A percentile compares a stretch with the other conserved stretches of the same genome.
Conservation (phyloP, 306 rosid genomes). For the Quercus aquifolioides region DNA sequence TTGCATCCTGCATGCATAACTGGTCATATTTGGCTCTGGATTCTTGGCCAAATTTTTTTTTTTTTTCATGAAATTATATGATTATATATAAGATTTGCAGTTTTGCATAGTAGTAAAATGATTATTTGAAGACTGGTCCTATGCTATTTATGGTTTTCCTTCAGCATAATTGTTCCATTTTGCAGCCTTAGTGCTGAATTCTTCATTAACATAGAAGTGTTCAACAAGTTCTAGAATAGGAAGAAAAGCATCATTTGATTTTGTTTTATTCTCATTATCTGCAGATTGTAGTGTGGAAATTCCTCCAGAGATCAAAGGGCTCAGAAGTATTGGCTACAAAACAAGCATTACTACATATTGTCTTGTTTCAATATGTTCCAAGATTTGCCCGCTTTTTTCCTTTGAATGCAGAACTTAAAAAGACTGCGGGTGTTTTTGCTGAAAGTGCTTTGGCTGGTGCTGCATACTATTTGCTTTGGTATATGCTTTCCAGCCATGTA, state of each 20-base stretch:
- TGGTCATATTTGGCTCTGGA: too few relatives aligned
- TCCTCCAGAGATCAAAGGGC: constrained; percentile 38
- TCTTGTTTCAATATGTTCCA: constrained; percentile 65
- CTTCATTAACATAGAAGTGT: too few relatives aligned
- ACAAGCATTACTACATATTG: constrained; percentile 51
- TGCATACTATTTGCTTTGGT: constrained; percentile 78
- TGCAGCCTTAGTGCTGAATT: too few relatives aligned
- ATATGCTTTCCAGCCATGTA: constrained; percentile 88
- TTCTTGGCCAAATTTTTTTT: too few relatives aligned
- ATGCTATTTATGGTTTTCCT: too few relatives aligned
- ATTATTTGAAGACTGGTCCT: too few relatives aligned
- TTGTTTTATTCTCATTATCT: constrained; percentile 2
- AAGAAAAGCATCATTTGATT: background rate
- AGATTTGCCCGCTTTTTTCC: constrained; percentile 76
- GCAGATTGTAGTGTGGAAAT: constrained; percentile 70
- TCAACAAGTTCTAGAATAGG: background rate
- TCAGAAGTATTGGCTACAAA: constrained; percentile 66
- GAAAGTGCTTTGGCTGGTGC: constrained; percentile 87
- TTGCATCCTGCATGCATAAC: too few relatives aligned
- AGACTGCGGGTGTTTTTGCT: constrained; percentile 81
- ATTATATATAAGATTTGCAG: too few relatives aligned
- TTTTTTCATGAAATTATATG: too few relatives aligned
- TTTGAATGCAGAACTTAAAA: constrained; percentile 77
- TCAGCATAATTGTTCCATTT: too few relatives aligned
- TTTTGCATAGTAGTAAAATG: too few relatives aligned